Evolutionary conservation across 1,284 basidiomycete species (phyloP).

Genomic region (Xerocomus nothofagi): DNA sequence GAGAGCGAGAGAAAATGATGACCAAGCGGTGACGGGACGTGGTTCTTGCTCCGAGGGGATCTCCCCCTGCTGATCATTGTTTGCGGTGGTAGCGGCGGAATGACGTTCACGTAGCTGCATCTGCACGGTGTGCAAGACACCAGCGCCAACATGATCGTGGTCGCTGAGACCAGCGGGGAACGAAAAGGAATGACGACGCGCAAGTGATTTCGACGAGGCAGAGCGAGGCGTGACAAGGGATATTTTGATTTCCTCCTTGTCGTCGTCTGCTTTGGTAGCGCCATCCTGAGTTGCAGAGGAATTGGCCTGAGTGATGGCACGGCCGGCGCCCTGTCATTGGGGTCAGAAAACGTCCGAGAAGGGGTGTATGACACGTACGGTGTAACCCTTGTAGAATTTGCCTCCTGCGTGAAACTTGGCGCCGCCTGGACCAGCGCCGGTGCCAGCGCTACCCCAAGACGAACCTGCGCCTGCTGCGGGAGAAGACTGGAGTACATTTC

Average conservation of each 20-base stretch:
- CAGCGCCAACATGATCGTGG: conserved; percentile 42
- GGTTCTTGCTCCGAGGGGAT: conserved; percentile 14
- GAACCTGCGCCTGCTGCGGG: conserved; percentile 47
- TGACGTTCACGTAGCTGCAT: conserved; percentile 58
- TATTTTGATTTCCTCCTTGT: conserved; percentile 49
- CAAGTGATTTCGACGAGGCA: conserved; percentile 36
- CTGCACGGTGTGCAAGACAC: conserved; percentile 62
- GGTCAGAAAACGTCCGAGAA: too few relatives aligned
- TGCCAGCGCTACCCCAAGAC: conserved; percentile 58
- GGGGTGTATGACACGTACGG: conserved; percentile 35
- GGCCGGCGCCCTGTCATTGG: conserved; percentile 63
- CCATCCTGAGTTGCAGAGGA: conserved; percentile 53
- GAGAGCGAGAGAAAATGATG: conserved; percentile 26
- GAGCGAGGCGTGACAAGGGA: conserved; percentile 35
- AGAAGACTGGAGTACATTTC: conserved; percentile 66
- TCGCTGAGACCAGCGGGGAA: conserved; percentile 33
- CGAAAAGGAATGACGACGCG: conserved; percentile 61
- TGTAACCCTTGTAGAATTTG: conserved; percentile 65
- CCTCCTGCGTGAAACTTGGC: conserved; percentile 68
- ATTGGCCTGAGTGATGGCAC: conserved; percentile 70
- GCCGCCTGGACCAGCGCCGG: conserved; percentile 60
- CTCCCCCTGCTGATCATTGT: conserved; percentile 23
- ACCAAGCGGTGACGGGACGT: conserved; percentile 32
- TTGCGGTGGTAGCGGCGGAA: conserved; percentile 38
- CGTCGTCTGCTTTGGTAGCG: conserved; percentile 49